Percentiles rank a stretch among this genome's conserved stretches.
Evolutionary conservation across 495 filamentous ascomycete species (phyloP).

Genomic region (Hyaloscypha bicolor): DNA sequence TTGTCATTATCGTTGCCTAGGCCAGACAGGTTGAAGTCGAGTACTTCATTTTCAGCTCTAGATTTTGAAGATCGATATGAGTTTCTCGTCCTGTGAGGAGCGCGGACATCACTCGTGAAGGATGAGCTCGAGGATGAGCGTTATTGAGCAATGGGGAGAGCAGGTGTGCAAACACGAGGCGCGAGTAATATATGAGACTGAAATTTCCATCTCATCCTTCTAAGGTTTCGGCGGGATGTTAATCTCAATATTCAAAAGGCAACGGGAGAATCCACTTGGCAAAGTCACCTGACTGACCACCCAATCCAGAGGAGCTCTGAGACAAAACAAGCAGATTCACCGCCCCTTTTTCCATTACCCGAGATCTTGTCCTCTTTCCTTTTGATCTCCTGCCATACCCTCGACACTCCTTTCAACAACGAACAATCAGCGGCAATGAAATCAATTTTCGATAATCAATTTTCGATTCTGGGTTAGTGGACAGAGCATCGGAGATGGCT

Average conservation of each 20-base stretch:
- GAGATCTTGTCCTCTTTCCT: neutral
- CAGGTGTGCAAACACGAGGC: neutral
- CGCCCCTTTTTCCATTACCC: neutral
- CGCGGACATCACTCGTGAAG: neutral
- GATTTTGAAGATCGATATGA: neutral
- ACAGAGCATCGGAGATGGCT: neutral
- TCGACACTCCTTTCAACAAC: neutral
- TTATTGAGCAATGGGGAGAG: neutral
- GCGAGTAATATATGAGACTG: constrained; percentile 2
- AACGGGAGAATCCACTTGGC: neutral
- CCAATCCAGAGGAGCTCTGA: neutral
- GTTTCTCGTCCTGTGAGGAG: neutral
- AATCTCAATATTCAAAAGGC: neutral
- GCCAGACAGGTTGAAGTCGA: constrained; percentile 1
- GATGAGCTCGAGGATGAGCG: neutral
- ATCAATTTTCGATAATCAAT: neutral
- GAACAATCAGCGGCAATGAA: neutral
- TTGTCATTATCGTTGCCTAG: constrained; percentile 4
- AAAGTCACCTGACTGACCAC: neutral
- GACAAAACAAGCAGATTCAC: neutral
- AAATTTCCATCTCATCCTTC: neutral
- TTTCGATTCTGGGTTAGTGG: neutral
- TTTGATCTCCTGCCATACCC: constrained; percentile 1
- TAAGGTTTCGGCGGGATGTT: neutral
- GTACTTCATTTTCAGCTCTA: neutral